Evolutionary conservation across 352 stramenopile genomes (phyloP).

Genomic region (Pythium sukuiense): DNA sequence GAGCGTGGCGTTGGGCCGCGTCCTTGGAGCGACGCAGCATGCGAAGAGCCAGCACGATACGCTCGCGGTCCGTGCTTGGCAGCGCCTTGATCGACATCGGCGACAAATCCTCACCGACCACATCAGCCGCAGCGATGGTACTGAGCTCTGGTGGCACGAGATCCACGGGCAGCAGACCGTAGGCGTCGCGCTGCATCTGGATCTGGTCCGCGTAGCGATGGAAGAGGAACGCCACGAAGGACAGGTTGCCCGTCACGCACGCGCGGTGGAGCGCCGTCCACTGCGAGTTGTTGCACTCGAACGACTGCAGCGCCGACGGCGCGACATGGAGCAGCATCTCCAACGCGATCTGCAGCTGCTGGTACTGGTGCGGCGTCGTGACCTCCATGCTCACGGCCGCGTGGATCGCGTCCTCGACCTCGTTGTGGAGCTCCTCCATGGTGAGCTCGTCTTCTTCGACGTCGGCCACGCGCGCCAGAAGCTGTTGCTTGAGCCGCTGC

Average conservation of each 20-base stretch:
- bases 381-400: constrained; percentile 58
- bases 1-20: neutral
- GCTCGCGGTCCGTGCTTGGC: constrained; percentile 15
- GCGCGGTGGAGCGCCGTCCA: constrained; percentile 60
- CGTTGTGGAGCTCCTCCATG: constrained; percentile 26
- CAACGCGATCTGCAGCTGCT: constrained; percentile 63
- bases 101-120: constrained; percentile 13
- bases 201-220: constrained; percentile 34
- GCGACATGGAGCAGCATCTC: constrained; percentile 49
- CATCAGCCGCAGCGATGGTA: constrained; percentile 11
- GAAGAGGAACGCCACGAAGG: constrained; percentile 55
- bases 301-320: constrained; percentile 17
- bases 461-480: constrained; percentile 26
- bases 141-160: constrained; percentile 54
- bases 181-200: constrained; percentile 43
- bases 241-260: constrained; percentile 58
- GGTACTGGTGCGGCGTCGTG: constrained; percentile 52
- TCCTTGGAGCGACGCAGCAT: constrained; percentile 14
- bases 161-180: constrained; percentile 53
- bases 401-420: constrained; percentile 59
- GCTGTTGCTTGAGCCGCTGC: constrained; percentile 42
- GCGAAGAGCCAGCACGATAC: constrained; percentile 21
- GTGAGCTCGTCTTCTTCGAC: constrained; percentile 20
- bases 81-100: constrained; percentile 21
- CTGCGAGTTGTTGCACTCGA: constrained; percentile 31